Evolutionary conservation across 2,329 filamentous ascomycete genomes (phyloP), one percentile per base, ranked within the genome.

Genomic region (Trichoderma koningii): DNA sequence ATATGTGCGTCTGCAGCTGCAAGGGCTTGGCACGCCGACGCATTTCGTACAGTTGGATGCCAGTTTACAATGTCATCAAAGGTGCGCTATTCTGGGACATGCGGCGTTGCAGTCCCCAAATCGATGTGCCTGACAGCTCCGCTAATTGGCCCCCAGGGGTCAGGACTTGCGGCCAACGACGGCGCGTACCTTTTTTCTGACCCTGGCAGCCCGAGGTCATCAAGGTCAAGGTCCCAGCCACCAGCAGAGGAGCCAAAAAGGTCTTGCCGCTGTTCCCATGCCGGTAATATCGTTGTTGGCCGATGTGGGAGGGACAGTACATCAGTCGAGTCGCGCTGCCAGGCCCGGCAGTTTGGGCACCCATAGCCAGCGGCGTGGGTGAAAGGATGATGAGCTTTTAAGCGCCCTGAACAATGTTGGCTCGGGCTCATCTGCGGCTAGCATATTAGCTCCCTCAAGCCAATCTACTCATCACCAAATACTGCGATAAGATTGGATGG

Each of bases 161-260:
- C 45, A 38, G 55, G 23, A 26, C 47, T 30, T 52, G 59, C 59
- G 30, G 42, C 45, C 42, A 52, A 42, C 51, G 47, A 51, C 59
- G 64, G 64, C 64, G 64, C 64, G 59, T 64, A 64, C 64, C 59
- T 66, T 66, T 66, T 66, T 30, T n/a, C 42, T 42, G 28, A 55
- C 51, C 64, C 63, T 53, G 47, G 63, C 38, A 53, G 26, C 28
- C 44, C 21, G 21, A 23, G 21, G 21, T 23, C 21, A 23, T 23
- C 64, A 23, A 14, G 34, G 38, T 62, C 34, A 42, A 61, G 50
- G 45, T 52, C 55, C 55, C 64, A 61, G 50, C 42, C 55, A 65
- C 64, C 56, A 59, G 45, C 62, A 64, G 23, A 64, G 52, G 28
- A 60, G 50, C 38, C 38, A 26, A 48, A 48, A 30, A 17, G 17